Evolutionary conservation across 257 asterid species (phyloP).

Genomic region (Nicotiana obtusifolia): DNA sequence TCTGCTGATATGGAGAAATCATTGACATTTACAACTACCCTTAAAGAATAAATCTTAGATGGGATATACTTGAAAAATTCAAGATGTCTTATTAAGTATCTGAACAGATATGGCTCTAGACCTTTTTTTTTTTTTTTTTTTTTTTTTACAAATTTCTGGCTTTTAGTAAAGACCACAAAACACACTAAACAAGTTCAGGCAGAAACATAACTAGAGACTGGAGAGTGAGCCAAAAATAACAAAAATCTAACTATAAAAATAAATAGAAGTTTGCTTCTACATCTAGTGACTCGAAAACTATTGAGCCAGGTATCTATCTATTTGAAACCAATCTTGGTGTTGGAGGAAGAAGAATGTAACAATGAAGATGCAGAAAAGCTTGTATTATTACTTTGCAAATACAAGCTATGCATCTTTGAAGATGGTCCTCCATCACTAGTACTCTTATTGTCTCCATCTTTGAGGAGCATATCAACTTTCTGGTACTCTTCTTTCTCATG

Average conservation of each 20-base stretch:
- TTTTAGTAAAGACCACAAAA: not conserved
- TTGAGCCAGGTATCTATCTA: conserved; percentile 2
- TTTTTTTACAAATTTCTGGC: not conserved
- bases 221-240: not conserved
- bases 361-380: conserved; percentile 72
- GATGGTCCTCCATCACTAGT: conserved; percentile 40
- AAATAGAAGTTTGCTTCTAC: not conserved
- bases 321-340: conserved; percentile 34
- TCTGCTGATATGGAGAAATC: not conserved
- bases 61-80: not conserved
- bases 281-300: not conserved
- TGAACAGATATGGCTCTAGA: not conserved
- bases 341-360: conserved; percentile 45
- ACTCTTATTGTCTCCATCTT: conserved; percentile 26
- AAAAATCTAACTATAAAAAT: not conserved
- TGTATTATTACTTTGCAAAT: conserved; percentile 43
- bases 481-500: conserved; percentile 52
- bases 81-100: not conserved
- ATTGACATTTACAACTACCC: not conserved
- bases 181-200: not conserved
- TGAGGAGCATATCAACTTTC: conserved; percentile 36
- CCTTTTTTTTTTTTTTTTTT: not conserved
- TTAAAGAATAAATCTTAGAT: not conserved
- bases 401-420: conserved; percentile 37
- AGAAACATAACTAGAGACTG: not conserved